These are phyloP conservation scores for Cladosporium sphaerospermum DNA, from an alignment of 2,329 filamentous ascomycete genomes.

Conservation along the genomic window DNA sequence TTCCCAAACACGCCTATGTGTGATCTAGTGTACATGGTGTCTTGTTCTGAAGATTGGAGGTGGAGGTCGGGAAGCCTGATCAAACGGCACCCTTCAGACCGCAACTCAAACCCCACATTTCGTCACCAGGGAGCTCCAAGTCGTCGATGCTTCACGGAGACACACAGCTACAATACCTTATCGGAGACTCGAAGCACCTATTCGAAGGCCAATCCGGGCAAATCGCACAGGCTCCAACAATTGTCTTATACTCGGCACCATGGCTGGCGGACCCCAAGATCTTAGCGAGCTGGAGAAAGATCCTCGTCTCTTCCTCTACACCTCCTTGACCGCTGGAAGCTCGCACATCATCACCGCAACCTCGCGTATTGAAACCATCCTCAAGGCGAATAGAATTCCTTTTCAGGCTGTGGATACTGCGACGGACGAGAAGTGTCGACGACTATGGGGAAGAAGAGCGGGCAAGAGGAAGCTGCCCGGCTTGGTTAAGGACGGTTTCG, in stretches of 20 bases:
- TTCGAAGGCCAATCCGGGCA: no score
- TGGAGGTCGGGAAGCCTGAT: no score
- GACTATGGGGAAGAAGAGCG: constrained; percentile 78
- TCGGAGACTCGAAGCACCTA: no score
- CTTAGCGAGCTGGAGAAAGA: constrained; percentile 41
- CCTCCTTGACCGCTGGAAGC: constrained; percentile 88
- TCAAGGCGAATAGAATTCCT: constrained; percentile 88
- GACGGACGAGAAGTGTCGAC: constrained; percentile 79
- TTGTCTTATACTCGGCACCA: not conserved
- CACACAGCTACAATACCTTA: no score
- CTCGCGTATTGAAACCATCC: constrained; percentile 89
- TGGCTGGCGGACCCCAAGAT: constrained; percentile 24
- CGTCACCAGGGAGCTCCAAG: no score
- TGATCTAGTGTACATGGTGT: no score
- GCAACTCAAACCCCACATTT: no score
- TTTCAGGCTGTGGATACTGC: constrained; percentile 91
- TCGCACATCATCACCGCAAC: constrained; percentile 96
- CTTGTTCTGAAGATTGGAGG: no score
- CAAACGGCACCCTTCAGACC: no score
- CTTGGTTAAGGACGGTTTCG: constrained; percentile 77
- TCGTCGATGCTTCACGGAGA: no score
- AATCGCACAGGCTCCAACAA: no score
- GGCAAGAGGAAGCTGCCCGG: constrained; percentile 85
- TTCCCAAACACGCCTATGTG: no score
- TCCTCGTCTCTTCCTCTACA: constrained; percentile 77